Evolutionary conservation across 208 protist genomes (phyloP).

Genomic region (Leishmania amazonensis): DNA sequence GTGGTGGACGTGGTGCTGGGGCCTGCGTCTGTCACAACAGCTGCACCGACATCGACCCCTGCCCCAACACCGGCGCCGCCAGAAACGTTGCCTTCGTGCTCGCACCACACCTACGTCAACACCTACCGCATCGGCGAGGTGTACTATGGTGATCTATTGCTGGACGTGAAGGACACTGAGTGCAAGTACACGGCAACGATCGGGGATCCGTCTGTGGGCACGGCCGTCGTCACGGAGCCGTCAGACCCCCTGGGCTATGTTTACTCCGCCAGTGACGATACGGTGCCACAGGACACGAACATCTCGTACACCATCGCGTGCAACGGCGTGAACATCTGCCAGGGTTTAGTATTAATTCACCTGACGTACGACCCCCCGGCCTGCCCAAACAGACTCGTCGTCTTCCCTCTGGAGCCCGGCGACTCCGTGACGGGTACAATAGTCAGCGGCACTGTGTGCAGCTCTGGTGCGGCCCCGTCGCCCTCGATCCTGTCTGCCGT

Average conservation of each 20-base stretch:
- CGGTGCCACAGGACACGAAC: slow-evolving; percentile 23
- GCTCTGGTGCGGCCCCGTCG: slow-evolving; percentile 39
- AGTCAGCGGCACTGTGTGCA: slow-evolving; percentile 22
- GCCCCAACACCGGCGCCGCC: slow-evolving; percentile 8
- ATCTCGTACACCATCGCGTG: slow-evolving; percentile 42
- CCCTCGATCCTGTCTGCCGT: slow-evolving; percentile 30
- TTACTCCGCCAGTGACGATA: slow-evolving; percentile 29
- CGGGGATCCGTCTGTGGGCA: slow-evolving; percentile 29
- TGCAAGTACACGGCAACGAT: slow-evolving; percentile 41
- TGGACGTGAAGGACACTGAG: slow-evolving; percentile 30
- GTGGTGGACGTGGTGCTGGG: slow-evolving; percentile 24
- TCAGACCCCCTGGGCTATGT: slow-evolving; percentile 40
- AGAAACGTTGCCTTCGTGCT: slow-evolving; percentile 24
- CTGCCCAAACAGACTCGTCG: slow-evolving; percentile 23
- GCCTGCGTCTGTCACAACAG: slow-evolving; percentile 11
- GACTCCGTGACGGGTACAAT: slow-evolving; percentile 25
- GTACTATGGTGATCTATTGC: slow-evolving; percentile 26
- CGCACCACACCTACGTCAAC: slow-evolving; percentile 22
- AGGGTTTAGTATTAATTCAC: slow-evolving; percentile 31
- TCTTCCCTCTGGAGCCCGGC: slow-evolving; percentile 28
- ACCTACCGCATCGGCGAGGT: slow-evolving; percentile 33
- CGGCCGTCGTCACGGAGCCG: slow-evolving; percentile 15
- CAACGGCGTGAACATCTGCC: slow-evolving; percentile 41
- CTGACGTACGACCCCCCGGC: slow-evolving; percentile 28
- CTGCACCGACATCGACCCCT: background rate